Evolutionary conservation across 768 basidiomycete genomes (phyloP), one percentile per base, ranked within the genome.

Genomic region (Saitozyma sp.): DNA sequence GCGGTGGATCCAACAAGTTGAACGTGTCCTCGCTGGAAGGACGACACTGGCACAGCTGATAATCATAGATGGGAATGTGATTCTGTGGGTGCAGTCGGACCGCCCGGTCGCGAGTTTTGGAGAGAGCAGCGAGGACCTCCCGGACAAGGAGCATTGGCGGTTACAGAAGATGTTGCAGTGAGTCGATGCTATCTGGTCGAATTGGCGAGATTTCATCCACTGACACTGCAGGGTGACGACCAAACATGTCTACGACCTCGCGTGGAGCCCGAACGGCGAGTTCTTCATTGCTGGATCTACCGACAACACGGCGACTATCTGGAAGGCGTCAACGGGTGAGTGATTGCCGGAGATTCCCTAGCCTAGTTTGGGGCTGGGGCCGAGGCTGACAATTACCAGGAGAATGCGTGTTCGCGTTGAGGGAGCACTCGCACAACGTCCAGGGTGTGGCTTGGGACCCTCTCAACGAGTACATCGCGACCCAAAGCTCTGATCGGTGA

Each of bases 381-480:
- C 29, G 29, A 29, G 29, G 29, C 29, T 29, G 29, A 29, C 56
- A 73, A 46, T 4, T 17, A 17, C 11, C 53, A 76, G 75, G 72
- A 37, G 73, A 74, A 71, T 74, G 73, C 48, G 73, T 71, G 43
- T 65, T 68, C 49, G 54, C 64, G 42, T 37, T 71, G 63, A 89
- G 91, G 0, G 95, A 98, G 73, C 96, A 99, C 79, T 86, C 85
- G 41, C 95, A 98, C 79, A 97, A 91, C 75, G 96, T 99, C 0
- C 96, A 99, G 82, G 96, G 96, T 9, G 96, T 98, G 38, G 91
- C 95, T 0, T 99, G 96, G 96, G 96, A 99, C 68, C 96, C 96
- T 1, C 81, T 96, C 70, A 93, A 95, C 78, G 92, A 96, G 78
- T 98, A 90, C 75, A 91, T 99, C 64, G 94, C 96, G 4, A 98